Evolutionary conservation across 352 stramenopile genomes (phyloP), one percentile per base, ranked within the genome.

Genomic region (Saprolegnia parasitica): DNA sequence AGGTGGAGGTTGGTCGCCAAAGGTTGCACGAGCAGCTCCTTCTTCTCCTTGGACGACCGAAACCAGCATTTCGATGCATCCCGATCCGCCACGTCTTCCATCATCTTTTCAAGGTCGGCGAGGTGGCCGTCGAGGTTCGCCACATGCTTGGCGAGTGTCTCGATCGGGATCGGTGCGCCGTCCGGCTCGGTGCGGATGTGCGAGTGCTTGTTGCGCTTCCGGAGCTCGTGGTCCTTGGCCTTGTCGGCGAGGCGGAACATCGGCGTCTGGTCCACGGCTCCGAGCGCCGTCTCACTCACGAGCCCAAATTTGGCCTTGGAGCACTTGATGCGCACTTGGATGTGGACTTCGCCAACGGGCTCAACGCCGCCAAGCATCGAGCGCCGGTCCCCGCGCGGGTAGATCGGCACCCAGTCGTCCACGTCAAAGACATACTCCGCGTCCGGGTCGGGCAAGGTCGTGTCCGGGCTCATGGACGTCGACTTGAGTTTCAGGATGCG

Each of bases 1-100:
- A 95, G 79, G 60, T 95, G 87, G 10, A 95, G 66, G 42, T 95
- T 95, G 9, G 87, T 95, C 13, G 87, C 81, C 26, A 95, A 84
- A 5, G 75, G 84, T 62, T 93, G 85, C 37, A 91, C 84, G 54
- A 90, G 80, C 0, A 81, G 80, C 24, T 83, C 79, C 56, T 92
- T 91, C 72, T 95, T 95, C 72, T 90, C 76, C 45, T 86, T 70
- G 62, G 82, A 91, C 6, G 85, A 90, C 42, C 92, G 92, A 71
- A 95, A 95, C 18, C 84, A 92, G 45, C 81, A 18, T 1, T 21
- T 13, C 4, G 20, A 11, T 10, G 35, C 11, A 10, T 42, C 37
- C 39, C 23, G n/a, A 1, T 40, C 23, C 20, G 35, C 20, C 8
- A 67, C 58, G 26, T 67, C 18, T 5, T 67, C 58, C 20, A 67